Conservation (phyloP, 495 filamentous ascomycete species). For the Aspergillus bridgeri region DNA sequence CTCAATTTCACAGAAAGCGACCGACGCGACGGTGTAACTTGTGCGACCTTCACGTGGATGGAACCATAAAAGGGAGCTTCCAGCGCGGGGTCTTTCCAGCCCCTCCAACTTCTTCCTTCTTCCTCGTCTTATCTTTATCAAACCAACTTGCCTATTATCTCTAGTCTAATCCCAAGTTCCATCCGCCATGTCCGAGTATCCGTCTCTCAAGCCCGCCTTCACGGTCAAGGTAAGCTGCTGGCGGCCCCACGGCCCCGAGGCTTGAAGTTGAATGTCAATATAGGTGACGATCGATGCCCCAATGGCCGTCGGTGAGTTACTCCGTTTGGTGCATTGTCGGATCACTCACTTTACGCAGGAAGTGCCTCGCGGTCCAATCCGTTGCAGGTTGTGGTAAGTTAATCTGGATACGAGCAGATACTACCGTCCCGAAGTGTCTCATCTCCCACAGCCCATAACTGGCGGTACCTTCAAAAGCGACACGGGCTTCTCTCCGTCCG, state of each 20-base stretch:
- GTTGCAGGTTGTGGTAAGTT: slow-evolving; percentile 25
- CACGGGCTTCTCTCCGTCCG: slow-evolving; percentile 33
- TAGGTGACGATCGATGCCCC: slow-evolving; percentile 24
- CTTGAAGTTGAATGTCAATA: not conserved
- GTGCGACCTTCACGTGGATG: not conserved
- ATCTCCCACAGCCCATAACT: slow-evolving; percentile 36
- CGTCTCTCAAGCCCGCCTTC: slow-evolving; percentile 42
- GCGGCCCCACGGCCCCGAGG: not conserved
- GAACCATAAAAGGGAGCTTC: not conserved
- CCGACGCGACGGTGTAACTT: not conserved
- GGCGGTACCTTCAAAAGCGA: slow-evolving; percentile 43
- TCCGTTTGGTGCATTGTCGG: not conserved
- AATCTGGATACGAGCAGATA: not conserved
- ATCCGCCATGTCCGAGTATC: slow-evolving; percentile 38
- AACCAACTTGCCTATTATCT: not conserved
- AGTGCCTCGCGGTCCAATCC: slow-evolving; percentile 20
- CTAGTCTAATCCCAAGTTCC: not conserved
- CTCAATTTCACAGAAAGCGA: too few relatives aligned
- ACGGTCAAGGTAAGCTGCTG: slow-evolving; percentile 32
- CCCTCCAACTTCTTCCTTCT: not conserved
- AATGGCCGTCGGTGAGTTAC: slow-evolving; percentile 19
- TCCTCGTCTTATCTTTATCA: not conserved
- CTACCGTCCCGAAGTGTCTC: not conserved
- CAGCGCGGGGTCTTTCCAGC: not conserved
- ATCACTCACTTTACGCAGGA: not conserved